Evolutionary conservation across 495 filamentous ascomycete genomes (phyloP).

Genomic region (Penicillium paradoxum): DNA sequence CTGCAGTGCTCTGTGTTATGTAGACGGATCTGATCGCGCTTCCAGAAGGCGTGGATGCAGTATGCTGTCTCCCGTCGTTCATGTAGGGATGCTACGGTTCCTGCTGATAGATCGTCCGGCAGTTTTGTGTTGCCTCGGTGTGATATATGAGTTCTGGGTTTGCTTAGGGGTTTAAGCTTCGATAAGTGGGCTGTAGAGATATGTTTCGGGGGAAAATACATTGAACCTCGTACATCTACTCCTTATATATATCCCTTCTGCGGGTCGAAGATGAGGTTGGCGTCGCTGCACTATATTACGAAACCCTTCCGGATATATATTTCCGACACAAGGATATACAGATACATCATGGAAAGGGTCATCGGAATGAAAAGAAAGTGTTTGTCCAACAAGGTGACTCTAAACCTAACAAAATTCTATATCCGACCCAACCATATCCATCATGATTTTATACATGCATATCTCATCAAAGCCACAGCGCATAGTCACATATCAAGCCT

Average conservation of each 20-base stretch:
- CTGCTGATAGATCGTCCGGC: constrained; percentile 3
- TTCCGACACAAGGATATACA: neutral
- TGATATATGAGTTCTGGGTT: too few species aligned
- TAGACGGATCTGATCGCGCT: constrained; percentile 1
- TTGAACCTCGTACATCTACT: too few species aligned
- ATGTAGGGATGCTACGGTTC: constrained; percentile 8
- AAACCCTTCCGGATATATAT: neutral
- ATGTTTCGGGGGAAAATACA: neutral
- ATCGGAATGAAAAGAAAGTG: neutral
- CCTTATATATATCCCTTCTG: neutral
- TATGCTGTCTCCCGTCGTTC: constrained; percentile 7
- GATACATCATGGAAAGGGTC: neutral
- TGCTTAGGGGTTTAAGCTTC: neutral
- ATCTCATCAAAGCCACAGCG: constrained; percentile 6
- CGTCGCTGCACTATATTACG: neutral
- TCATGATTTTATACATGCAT: constrained; percentile 10
- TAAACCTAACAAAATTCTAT: constrained; percentile 1
- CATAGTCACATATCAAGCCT: neutral
- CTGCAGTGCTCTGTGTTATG: constrained; percentile 10
- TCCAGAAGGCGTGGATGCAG: constrained; percentile 6
- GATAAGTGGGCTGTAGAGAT: too few species aligned
- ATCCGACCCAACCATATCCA: constrained; percentile 1
- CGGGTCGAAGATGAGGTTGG: neutral
- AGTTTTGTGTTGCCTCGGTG: neutral
- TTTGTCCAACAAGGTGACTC: neutral